Base-by-base conservation (phyloP, 148 eudicot species). In the Heliosperma pusillum region DNA sequence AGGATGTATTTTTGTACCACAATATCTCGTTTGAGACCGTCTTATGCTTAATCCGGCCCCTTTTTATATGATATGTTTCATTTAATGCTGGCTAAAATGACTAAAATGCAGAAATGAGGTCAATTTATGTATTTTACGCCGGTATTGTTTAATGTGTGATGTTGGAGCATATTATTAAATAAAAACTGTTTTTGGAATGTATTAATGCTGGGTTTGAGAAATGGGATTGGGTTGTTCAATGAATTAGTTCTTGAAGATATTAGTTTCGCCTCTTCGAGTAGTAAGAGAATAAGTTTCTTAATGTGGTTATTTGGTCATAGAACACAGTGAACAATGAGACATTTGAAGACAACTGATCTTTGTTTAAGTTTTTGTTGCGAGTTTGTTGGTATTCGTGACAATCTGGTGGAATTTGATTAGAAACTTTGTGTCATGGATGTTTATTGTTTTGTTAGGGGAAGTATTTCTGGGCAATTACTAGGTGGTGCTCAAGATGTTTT, bases 371-470 rank as follows among this genome's bases (percentile, higher is more conserved):
- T 24, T 25, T 26, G 59, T 52, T 11, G 9, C 17, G 22, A 70
- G 21, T 24, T 16, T 70, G 60, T 26, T 47, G 60, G 56, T 33
- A 22, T 44, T 69, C 13, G 20, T 21, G 25, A 50, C 10, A 47
- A 70, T 25, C 19, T 70, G 36, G 25, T 70, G 13, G 26, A 33
- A 47, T 52, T 12, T 7, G 27, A 26, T 5, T 10, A 24, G 15
- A 40, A 74, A 20, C 2, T 58, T 20, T 74, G 22, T 50, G 68
- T 33, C 3, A 8, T n/a, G 52, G 70, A 66, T 67, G 16, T 29
- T 61, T 5, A 50, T 30, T 61, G 24, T 19, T 26, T 60, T 45
- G 47, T 16, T 47, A 81, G 83, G 80, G 77, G 66, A 4, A 42
- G 13, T 52, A 62, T 33, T 13, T 69, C 64, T 30, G 66, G 66